Evolutionary conservation across 2,329 filamentous ascomycete genomes (phyloP).

Genomic region (Corinectria fuckeliana): DNA sequence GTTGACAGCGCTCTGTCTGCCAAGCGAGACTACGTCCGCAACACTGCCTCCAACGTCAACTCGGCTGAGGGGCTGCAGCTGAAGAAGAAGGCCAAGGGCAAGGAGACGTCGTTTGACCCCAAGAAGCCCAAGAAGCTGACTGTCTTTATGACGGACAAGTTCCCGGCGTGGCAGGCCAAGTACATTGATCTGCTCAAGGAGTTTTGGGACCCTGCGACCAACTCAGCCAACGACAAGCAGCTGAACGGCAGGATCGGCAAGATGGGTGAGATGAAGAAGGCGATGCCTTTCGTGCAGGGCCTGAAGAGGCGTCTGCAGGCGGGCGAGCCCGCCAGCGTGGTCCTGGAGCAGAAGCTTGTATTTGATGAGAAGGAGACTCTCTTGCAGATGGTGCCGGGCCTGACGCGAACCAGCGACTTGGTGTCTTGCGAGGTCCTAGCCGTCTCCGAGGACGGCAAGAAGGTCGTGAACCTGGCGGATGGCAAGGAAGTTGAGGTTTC

Average conservation of each 20-base stretch:
- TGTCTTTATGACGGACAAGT: conserved; percentile 80
- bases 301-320: conserved; percentile 83
- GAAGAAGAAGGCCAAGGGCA: conserved; percentile 94
- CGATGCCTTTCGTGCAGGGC: conserved; percentile 92
- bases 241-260: conserved; percentile 81
- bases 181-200: conserved; percentile 82
- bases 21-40: conserved; percentile 81
- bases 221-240: conserved; percentile 78
- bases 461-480: conserved; percentile 61
- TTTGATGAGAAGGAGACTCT: conserved; percentile 86
- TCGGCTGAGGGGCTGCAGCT: conserved; percentile 82
- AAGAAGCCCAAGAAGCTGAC: conserved; percentile 91
- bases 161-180: conserved; percentile 90
- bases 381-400: conserved; percentile 75
- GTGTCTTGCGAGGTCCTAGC: conserved; percentile 74
- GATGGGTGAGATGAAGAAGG: conserved; percentile 91
- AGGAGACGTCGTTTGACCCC: conserved; percentile 83
- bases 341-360: conserved; percentile 82
- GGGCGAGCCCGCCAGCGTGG: conserved; percentile 69
- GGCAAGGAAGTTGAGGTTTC: conserved; percentile 63
- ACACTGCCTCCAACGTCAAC: conserved; percentile 75
- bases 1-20: conserved; percentile 74
- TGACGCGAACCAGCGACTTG: conserved; percentile 77
- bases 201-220: conserved; percentile 66
- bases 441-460: conserved; percentile 74